Conservation (phyloP, 2,329 filamentous ascomycete species). For the Botryotinia convoluta region DNA sequence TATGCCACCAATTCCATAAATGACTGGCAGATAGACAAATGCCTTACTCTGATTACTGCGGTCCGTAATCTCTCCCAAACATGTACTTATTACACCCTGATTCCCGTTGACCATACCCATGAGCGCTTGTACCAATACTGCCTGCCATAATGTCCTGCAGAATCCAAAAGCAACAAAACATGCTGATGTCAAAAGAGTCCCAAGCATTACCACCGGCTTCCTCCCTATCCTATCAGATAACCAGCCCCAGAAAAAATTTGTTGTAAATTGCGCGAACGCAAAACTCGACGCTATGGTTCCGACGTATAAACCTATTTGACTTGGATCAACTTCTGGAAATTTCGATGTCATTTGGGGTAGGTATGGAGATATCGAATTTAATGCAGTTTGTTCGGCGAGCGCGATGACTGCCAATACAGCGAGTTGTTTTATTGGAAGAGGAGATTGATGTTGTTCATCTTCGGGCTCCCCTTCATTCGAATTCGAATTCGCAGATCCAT, state of each 20-base stretch:
- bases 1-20: slow-evolving; percentile 94
- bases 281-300: slow-evolving; percentile 88
- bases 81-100: slow-evolving; percentile 89
- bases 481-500: slow-evolving; percentile 36
- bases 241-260: slow-evolving; percentile 90
- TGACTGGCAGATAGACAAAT: slow-evolving; percentile 90
- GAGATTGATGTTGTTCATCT: slow-evolving; percentile 48
- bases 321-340: slow-evolving; percentile 74
- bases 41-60: slow-evolving; percentile 89
- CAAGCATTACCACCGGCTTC: slow-evolving; percentile 78
- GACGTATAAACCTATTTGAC: slow-evolving; percentile 79
- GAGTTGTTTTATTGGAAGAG: slow-evolving; percentile 80
- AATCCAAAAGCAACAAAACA: slow-evolving; percentile 89
- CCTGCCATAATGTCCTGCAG: slow-evolving; percentile 77
- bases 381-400: slow-evolving; percentile 88
- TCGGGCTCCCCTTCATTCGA: slow-evolving; percentile 39
- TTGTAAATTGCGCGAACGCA: slow-evolving; percentile 85
- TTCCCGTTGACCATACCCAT: slow-evolving; percentile 97
- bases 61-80: slow-evolving; percentile 91
- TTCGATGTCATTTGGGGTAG: slow-evolving; percentile 86
- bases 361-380: slow-evolving; percentile 96
- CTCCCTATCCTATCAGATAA: slow-evolving; percentile 75
- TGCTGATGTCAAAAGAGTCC: slow-evolving; percentile 75
- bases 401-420: slow-evolving; percentile 83
- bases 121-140: slow-evolving; percentile 77